These are phyloP conservation scores for Cunninghamia lanceolata DNA, from an alignment of 75 land plant genomes.

Conservation along the genomic window DNA sequence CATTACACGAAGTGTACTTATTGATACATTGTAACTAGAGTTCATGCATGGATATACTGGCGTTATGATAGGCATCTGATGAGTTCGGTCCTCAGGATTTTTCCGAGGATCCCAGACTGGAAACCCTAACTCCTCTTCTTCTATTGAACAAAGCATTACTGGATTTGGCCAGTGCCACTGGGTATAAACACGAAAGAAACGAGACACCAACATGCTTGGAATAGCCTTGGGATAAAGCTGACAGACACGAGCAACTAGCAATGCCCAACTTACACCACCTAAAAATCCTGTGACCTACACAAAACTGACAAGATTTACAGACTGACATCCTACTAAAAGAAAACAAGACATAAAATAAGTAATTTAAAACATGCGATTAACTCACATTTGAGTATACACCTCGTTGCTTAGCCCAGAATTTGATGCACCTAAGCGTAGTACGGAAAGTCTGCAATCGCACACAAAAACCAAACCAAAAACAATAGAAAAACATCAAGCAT, in stretches of 20 bases:
- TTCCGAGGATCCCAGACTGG: conserved; percentile 85
- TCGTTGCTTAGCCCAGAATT: conserved; percentile 84
- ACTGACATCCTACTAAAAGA: neutral
- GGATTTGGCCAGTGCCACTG: conserved; percentile 94
- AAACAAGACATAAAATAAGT: neutral
- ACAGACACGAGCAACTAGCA: conserved; percentile 75
- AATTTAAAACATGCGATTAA: neutral
- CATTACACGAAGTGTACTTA: conserved; percentile 78
- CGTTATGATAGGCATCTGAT: conserved; percentile 86
- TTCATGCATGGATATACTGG: conserved; percentile 92
- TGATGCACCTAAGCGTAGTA: conserved; percentile 72
- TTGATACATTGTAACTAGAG: conserved; percentile 79
- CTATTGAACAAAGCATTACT: conserved; percentile 72
- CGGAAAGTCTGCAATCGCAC: conserved; percentile 53
- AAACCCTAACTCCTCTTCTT: conserved; percentile 68
- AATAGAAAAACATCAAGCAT: conserved; percentile 1
- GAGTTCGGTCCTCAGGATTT: conserved; percentile 58
- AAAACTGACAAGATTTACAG: neutral
- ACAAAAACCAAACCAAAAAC: conserved; percentile 1
- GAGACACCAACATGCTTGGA: conserved; percentile 76
- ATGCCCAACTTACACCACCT: conserved; percentile 87
- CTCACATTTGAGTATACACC: conserved; percentile 88
- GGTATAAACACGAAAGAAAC: conserved; percentile 80
- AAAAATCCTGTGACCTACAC: conserved; percentile 80
- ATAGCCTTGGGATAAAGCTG: conserved; percentile 83